phyloP scores from a whole-genome alignment of 2,329 filamentous ascomycete species.

The Polychaeton citri region DNA sequence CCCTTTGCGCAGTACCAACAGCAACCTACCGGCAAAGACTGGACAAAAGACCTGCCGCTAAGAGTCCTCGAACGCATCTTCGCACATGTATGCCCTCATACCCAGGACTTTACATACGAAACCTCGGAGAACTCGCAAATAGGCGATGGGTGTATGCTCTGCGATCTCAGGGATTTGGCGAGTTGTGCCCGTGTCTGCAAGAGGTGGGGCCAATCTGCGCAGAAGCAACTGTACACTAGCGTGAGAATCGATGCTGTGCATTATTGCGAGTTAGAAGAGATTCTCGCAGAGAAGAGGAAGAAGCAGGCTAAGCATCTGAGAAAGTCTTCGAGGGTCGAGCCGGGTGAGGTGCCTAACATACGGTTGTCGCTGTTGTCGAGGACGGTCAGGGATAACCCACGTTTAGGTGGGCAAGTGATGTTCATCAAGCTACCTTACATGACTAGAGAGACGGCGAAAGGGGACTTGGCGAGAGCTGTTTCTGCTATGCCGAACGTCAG shows the following conservation, averaged over 20 bases:
- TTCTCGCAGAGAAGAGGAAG: constrained; percentile 67
- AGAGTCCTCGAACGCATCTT: constrained; percentile 68
- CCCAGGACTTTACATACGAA: constrained; percentile 62
- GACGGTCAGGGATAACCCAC: constrained; percentile 65
- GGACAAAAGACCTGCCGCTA: constrained; percentile 43
- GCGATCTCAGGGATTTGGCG: constrained; percentile 77
- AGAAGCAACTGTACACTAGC: constrained; percentile 56
- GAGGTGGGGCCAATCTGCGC: constrained; percentile 52
- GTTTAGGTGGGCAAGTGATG: constrained; percentile 55
- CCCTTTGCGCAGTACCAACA: constrained; percentile 13
- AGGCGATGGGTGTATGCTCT: constrained; percentile 80
- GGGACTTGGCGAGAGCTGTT: constrained; percentile 72
- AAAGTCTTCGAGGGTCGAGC: constrained; percentile 57
- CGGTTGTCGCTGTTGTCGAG: constrained; percentile 68
- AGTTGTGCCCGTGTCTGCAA: constrained; percentile 63
- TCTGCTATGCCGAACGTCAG: constrained; percentile 72
- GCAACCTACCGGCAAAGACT: constrained; percentile 18
- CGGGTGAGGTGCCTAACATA: constrained; percentile 63
- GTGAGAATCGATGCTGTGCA: constrained; percentile 89
- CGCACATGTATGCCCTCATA: constrained; percentile 69
- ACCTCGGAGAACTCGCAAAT: constrained; percentile 69
- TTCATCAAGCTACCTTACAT: constrained; percentile 89
- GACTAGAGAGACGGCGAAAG: constrained; percentile 76
- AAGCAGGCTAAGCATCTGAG: constrained; percentile 31
- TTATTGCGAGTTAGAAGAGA: constrained; percentile 78